Evolutionary conservation across 495 filamentous ascomycete species (phyloP).

Genomic region (Emericellopsis terricola): DNA sequence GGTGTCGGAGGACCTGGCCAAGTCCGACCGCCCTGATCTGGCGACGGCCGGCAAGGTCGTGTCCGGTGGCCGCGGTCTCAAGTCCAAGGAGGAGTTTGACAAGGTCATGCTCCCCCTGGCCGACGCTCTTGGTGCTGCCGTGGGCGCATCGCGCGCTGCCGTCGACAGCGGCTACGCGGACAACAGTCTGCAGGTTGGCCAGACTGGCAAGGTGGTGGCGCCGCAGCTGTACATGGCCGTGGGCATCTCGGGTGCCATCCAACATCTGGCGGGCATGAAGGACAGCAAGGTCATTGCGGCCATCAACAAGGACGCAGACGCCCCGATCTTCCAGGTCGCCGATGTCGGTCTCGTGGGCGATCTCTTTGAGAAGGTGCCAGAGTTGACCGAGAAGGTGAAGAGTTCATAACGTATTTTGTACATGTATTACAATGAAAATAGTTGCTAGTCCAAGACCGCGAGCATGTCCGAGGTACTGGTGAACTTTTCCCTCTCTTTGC

Average conservation of each 20-base stretch:
- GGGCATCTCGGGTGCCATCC: conserved; percentile 91
- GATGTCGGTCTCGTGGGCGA: conserved; percentile 92
- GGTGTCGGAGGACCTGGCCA: conserved; percentile 84
- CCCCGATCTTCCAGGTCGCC: conserved; percentile 95
- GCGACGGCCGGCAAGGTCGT: conserved; percentile 77
- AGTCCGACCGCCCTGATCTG: conserved; percentile 88
- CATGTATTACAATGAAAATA: conserved; percentile 5
- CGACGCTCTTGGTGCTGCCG: conserved; percentile 78
- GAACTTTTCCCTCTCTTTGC: conserved; percentile 81
- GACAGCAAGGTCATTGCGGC: conserved; percentile 98
- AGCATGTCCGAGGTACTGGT: conserved; percentile 65
- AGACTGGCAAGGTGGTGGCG: conserved; percentile 96
- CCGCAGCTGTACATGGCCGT: conserved; percentile 90
- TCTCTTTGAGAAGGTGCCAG: conserved; percentile 86
- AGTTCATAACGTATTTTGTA: conserved; percentile 22
- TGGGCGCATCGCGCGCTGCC: conserved; percentile 85
- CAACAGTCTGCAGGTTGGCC: conserved; percentile 94
- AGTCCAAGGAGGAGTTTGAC: conserved; percentile 96
- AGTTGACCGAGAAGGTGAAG: conserved; percentile 90
- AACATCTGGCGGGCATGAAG: conserved; percentile 99
- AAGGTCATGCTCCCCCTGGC: conserved; percentile 77
- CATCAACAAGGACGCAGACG: conserved; percentile 95
- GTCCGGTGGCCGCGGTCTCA: conserved; percentile 84
- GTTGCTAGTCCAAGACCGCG: conserved; percentile 29
- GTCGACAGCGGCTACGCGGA: conserved; percentile 98